Base-by-base conservation (phyloP, 73 alveolate species). In the Symbiodinium natans region DNA sequence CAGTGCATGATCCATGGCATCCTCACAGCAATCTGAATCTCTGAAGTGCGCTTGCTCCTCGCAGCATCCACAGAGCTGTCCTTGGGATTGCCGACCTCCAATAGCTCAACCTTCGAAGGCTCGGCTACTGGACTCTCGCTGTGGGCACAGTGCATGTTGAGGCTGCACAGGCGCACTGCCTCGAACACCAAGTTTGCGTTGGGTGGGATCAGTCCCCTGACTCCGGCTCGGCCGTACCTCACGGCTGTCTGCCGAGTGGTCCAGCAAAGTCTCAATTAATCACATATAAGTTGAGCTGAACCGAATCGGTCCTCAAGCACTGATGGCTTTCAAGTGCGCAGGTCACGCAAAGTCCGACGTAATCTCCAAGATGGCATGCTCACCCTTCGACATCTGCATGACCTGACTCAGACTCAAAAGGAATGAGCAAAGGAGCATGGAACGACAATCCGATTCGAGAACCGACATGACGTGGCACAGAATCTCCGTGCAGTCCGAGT, bases 211-310 rank as follows among this genome's bases (percentile, higher is more conserved):
- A 88, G 43, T 11, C 74, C 46, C 23, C 27, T 46, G 33, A 83
- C 86, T 2, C 95, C 95, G 7, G 41, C 73, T 13, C 95, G 85
- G 15, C 95, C 95, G 21, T 88, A 88, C 95, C 95, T 88, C 25
- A 38, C 59, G 36, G 7, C 10, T 63, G 9, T 10, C n/a, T n/a
- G n/a, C n/a, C n/a, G n/a, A n/a, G n/a, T n/a, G n/a, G n/a, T n/a
- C n/a, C n/a, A n/a, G n/a, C n/a, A n/a, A n/a, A n/a, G n/a, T n/a
- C n/a, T n/a, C n/a, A n/a, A n/a, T n/a, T n/a, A n/a, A n/a, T n/a
- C n/a, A n/a, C n/a, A n/a, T n/a, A n/a, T n/a, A n/a, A n/a, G n/a
- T n/a, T n/a, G n/a, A n/a, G n/a, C n/a, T n/a, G n/a, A n/a, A n/a
- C n/a, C n/a, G n/a, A n/a, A n/a, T n/a, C n/a, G n/a, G n/a, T n/a